Percentiles rank a stretch among this genome's conserved stretches.
Evolutionary conservation across 768 basidiomycete genomes (phyloP).

Genomic region (Tricholoma matsutake): DNA sequence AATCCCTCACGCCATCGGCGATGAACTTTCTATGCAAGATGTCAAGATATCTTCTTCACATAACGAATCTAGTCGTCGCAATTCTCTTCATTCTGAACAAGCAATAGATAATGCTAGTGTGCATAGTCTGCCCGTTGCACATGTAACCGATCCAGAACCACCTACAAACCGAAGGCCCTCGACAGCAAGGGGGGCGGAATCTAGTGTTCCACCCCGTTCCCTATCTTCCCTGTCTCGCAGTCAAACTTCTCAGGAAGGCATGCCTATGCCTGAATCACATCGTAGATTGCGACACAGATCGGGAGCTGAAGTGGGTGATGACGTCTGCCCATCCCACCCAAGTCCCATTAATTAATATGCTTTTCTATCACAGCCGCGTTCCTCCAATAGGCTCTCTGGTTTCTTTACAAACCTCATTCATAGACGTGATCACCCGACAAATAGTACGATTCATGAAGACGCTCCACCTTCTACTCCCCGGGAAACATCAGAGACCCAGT

Average conservation of each 20-base stretch:
- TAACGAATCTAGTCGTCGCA: conserved; percentile 29
- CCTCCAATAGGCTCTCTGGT: conserved; percentile 77
- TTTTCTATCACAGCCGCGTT: conserved; percentile 29
- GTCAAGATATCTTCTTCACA: conserved; percentile 26
- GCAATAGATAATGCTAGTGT: conserved; percentile 51
- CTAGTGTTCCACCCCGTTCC: conserved; percentile 4
- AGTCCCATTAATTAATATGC: conserved; percentile 1
- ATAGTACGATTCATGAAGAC: conserved; percentile 29
- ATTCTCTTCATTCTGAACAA: conserved; percentile 37
- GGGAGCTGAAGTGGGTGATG: conserved; percentile 52
- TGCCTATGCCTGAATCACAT: conserved; percentile 30
- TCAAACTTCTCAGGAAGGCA: conserved; percentile 27
- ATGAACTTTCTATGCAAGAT: conserved; percentile 18
- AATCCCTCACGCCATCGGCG: conserved; percentile 17
- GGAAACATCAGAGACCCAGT: conserved; percentile 35
- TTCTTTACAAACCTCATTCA: conserved; percentile 80
- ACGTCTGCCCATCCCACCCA: conserved; percentile 1
- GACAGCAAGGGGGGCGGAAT: conserved; percentile 27
- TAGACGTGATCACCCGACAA: conserved; percentile 51
- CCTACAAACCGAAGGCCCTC: conserved; percentile 28
- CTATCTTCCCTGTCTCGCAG: conserved; percentile 29
- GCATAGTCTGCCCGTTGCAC: conserved; percentile 57
- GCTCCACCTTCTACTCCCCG: conserved; percentile 17
- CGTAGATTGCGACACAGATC: conserved; percentile 48
- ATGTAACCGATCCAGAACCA: conserved; percentile 40